phyloP scores from a whole-genome alignment of 2,329 filamentous ascomycete species.

The Pseudocercospora cruenta region DNA sequence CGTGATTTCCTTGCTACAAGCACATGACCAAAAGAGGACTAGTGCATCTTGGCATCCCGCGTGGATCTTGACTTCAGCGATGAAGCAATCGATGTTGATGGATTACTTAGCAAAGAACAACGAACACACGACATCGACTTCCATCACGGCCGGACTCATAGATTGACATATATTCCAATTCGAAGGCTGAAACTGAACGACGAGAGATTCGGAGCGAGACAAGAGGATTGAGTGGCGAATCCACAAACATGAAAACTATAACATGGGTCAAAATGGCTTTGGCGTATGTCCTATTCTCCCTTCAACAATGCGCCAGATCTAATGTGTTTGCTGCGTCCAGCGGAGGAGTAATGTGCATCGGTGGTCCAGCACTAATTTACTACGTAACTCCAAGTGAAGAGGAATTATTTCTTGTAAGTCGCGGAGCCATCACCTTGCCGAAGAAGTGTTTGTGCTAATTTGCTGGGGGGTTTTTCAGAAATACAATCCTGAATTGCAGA shows the following conservation, averaged over 20 bases:
- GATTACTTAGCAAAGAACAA: conserved; percentile 2
- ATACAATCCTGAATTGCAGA: conserved; percentile 95
- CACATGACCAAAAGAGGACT: neutral
- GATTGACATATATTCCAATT: no score
- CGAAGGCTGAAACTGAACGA: neutral
- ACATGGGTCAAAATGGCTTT: conserved; percentile 70
- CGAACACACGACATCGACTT: conserved; percentile 1
- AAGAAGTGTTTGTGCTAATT: no score
- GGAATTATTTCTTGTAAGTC: conserved; percentile 77
- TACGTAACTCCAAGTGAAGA: conserved; percentile 85
- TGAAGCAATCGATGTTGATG: conserved; percentile 16
- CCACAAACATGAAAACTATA: conserved; percentile 46
- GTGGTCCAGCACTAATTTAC: conserved; percentile 81
- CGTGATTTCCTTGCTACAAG: neutral
- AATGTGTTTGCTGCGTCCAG: conserved; percentile 56
- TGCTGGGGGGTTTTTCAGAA: conserved; percentile 48
- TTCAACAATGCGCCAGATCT: no score
- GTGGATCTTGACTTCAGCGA: conserved; percentile 3
- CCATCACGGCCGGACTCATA: neutral
- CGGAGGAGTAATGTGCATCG: conserved; percentile 71
- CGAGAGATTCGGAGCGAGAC: neutral
- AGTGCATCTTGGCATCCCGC: neutral
- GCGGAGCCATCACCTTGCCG: no score
- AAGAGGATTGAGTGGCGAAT: neutral
- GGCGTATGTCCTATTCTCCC: conserved; percentile 67